phyloP scores from a whole-genome alignment of 495 filamentous ascomycete species.

The Rusavskia elegans region DNA sequence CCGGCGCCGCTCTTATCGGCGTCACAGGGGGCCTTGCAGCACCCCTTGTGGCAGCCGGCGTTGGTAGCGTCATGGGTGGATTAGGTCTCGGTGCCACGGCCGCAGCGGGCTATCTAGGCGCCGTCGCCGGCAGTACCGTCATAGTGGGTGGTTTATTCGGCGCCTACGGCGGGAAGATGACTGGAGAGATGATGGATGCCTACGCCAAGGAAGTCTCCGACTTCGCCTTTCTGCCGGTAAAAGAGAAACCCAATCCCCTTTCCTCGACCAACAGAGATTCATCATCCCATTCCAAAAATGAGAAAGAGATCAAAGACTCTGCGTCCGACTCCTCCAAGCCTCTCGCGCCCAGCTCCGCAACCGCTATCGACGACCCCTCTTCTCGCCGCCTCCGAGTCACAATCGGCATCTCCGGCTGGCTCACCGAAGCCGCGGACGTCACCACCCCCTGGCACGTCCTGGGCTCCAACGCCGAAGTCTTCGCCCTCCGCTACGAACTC shows the following conservation, averaged over 20 bases:
- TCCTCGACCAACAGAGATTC: conserved; percentile 16
- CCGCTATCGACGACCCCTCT: conserved; percentile 11
- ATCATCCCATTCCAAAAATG: neutral
- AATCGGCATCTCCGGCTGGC: conserved; percentile 71
- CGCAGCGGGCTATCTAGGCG: conserved; percentile 64
- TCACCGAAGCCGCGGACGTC: conserved; percentile 54
- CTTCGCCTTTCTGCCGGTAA: conserved; percentile 72
- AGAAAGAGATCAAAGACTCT: neutral
- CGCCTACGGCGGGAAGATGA: conserved; percentile 74
- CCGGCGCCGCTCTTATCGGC: conserved; percentile 60
- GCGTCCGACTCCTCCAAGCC: neutral
- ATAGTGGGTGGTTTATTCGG: conserved; percentile 77
- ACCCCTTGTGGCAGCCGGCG: conserved; percentile 63
- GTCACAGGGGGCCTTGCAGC: conserved; percentile 71
- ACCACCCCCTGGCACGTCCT: conserved; percentile 61
- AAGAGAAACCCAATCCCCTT: conserved; percentile 24
- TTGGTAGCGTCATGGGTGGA: conserved; percentile 70
- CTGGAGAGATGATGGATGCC: conserved; percentile 70
- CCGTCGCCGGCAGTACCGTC: conserved; percentile 58
- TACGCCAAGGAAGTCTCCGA: conserved; percentile 79
- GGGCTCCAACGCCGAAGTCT: conserved; percentile 51
- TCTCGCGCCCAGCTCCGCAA: neutral
- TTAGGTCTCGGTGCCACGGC: conserved; percentile 64
- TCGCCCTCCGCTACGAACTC: conserved; percentile 73
- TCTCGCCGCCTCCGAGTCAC: conserved; percentile 60